Percentiles rank a stretch among this genome's conserved stretches.
Conservation (phyloP, 257 asterid species). For the Solanum lycopersicoides region DNA sequence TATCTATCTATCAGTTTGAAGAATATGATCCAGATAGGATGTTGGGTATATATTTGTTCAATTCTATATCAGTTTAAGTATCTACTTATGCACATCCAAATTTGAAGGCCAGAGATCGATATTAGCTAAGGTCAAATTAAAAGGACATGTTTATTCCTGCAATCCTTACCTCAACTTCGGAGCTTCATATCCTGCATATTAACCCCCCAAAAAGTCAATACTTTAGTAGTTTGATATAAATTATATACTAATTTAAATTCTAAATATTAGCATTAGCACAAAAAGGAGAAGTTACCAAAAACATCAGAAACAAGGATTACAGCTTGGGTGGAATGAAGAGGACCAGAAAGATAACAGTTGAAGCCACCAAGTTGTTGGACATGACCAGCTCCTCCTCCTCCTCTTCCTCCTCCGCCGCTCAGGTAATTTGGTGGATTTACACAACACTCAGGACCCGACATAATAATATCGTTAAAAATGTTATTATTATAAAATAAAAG, state of each 20-base stretch:
- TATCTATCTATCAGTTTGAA: not conserved
- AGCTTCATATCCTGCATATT: conserved; percentile 56
- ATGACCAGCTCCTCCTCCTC: conserved; percentile 36
- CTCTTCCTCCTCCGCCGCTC: conserved; percentile 18
- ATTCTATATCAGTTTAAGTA: too few relatives aligned
- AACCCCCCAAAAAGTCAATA: not conserved
- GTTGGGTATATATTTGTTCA: too few relatives aligned
- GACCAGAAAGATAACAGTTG: conserved; percentile 28
- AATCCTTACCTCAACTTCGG: conserved; percentile 41
- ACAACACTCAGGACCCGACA: conserved; percentile 42
- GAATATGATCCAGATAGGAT: not conserved
- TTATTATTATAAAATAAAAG: too few relatives aligned
- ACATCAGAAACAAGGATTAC: conserved; percentile 42
- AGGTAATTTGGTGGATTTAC: conserved; percentile 35
- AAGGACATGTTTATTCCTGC: not conserved
- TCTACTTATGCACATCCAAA: too few relatives aligned
- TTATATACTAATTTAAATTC: too few relatives aligned
- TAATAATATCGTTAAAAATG: not conserved
- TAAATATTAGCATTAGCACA: too few relatives aligned
- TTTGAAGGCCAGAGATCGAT: too few relatives aligned
- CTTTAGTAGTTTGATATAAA: not conserved
- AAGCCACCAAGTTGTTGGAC: conserved; percentile 42
- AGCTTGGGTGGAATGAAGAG: conserved; percentile 27
- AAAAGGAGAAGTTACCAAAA: conserved; percentile 27
- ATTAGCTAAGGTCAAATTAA: too few relatives aligned